These are phyloP conservation scores for Nothophytophthora sp. DNA, from an alignment of 352 stramenopile genomes.

Conservation along the genomic window DNA sequence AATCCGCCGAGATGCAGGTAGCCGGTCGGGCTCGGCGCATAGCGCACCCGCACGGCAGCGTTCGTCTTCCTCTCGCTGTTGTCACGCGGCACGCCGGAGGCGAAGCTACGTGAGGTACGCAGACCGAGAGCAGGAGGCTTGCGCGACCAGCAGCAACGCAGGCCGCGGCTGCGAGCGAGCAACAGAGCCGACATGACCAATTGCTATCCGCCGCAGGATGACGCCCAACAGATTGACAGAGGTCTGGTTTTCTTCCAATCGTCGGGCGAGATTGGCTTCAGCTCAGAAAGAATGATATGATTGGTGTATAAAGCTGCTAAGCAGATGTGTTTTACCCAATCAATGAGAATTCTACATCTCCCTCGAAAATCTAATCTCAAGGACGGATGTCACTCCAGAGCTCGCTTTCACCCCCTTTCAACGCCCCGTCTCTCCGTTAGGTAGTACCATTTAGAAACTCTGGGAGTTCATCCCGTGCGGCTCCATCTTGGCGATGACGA, in stretches of 20 bases:
- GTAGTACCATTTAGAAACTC: no score
- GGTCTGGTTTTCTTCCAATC: no score
- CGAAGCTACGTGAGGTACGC: constrained; percentile 24
- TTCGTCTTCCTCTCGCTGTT: constrained; percentile 5
- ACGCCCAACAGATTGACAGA: no score
- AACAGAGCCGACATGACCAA: constrained; percentile 13
- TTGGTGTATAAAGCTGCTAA: no score
- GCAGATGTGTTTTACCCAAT: no score
- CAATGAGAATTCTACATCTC: no score
- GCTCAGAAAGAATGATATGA: no score
- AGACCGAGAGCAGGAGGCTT: constrained; percentile 8
- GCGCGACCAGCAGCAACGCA: constrained; percentile 10
- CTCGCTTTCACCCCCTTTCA: no score
- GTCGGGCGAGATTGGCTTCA: no score
- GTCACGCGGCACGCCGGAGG: constrained; percentile 2
- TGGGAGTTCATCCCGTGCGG: background rate
- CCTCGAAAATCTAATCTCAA: no score
- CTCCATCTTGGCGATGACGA: constrained; percentile 1
- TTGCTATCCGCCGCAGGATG: constrained; percentile 9
- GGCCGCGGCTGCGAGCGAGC: constrained; percentile 13
- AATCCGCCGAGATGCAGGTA: constrained; percentile 91
- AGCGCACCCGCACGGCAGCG: constrained; percentile 69
- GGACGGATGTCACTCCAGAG: no score
- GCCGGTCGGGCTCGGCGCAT: constrained; percentile 90
- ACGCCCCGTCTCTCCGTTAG: no score